phyloP scores from a whole-genome alignment of 192 early-diverging fungal genomes.

The Gryganskiella cystojenkinii region DNA sequence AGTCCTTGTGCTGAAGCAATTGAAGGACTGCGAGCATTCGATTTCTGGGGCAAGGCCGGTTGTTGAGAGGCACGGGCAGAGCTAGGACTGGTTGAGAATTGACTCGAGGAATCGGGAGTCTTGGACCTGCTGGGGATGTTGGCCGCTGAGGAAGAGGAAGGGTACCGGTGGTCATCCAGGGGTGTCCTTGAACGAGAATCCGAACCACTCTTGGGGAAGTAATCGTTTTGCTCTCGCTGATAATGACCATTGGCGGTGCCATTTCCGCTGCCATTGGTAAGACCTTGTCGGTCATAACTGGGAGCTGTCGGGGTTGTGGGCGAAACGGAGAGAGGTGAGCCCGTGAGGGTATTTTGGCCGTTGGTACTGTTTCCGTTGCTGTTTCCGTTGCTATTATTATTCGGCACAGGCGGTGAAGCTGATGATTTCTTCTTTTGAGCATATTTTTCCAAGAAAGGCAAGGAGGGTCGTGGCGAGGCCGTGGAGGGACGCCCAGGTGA shows the following conservation, averaged over 20 bases:
- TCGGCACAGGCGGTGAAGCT: slow-evolving; percentile 20
- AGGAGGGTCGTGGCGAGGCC: slow-evolving; percentile 30
- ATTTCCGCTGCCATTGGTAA: slow-evolving; percentile 28
- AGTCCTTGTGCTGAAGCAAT: slow-evolving; percentile 46
- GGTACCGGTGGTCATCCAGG: slow-evolving; percentile 19
- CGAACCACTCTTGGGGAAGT: slow-evolving; percentile 27
- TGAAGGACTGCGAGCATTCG: slow-evolving; percentile 48
- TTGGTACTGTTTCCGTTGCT: slow-evolving; percentile 22
- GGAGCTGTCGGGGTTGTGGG: slow-evolving; percentile 54
- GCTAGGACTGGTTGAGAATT: slow-evolving; percentile 31
- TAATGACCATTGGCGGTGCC: slow-evolving; percentile 25
- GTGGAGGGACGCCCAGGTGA: slow-evolving; percentile 38
- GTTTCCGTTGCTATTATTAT: slow-evolving; percentile 3
- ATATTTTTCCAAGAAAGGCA: slow-evolving; percentile 56
- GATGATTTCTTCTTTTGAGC: slow-evolving; percentile 49
- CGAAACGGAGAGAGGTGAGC: slow-evolving; percentile 51
- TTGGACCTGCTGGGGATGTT: slow-evolving; percentile 34
- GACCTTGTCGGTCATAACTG: slow-evolving; percentile 39
- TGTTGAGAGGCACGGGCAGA: slow-evolving; percentile 29
- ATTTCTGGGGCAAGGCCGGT: slow-evolving; percentile 44
- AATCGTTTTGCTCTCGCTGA: slow-evolving; percentile 46
- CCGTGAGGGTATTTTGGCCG: slow-evolving; percentile 21
- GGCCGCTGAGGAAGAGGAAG: slow-evolving; percentile 1
- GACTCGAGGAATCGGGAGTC: slow-evolving; percentile 32
- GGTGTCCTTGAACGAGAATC: slow-evolving; percentile 17